Conservation (phyloP, 345 rosid species). For the Citrus reticulata region DNA sequence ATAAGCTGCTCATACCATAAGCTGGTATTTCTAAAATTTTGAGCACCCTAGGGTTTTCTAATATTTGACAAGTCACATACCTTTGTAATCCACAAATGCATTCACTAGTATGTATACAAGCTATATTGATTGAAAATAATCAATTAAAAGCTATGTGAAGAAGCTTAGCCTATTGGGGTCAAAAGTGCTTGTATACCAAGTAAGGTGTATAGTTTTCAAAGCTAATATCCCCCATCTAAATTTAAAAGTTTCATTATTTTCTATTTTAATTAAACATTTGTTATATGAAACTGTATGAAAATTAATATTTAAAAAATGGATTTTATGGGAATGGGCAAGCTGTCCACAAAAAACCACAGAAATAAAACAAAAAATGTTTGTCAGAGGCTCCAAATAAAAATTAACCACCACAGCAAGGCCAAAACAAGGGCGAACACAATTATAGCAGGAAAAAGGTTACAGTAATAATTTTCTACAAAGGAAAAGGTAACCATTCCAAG, state of each 20-base stretch:
- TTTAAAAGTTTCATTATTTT: too few species aligned
- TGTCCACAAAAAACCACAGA: background rate
- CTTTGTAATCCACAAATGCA: background rate
- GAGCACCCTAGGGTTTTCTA: background rate
- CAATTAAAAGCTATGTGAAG: background rate
- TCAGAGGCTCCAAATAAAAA: background rate
- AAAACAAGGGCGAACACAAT: background rate
- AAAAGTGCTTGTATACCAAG: background rate
- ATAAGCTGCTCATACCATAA: too few species aligned
- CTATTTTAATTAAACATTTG: too few species aligned
- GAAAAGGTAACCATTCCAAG: too few species aligned
- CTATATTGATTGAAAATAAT: background rate
- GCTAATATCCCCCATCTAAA: background rate
- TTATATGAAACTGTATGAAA: too few species aligned
- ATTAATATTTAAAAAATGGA: background rate
- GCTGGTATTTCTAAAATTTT: too few species aligned
- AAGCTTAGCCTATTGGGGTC: background rate
- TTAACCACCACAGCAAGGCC: background rate
- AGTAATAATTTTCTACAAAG: background rate
- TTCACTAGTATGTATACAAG: background rate
- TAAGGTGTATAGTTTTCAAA: background rate
- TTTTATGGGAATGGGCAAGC: background rate
- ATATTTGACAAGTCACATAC: background rate
- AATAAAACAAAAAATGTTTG: too few species aligned
- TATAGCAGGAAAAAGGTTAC: too few species aligned